Base-by-base conservation (phyloP, 768 basidiomycete species). In the Lyophyllum atratum region DNA sequence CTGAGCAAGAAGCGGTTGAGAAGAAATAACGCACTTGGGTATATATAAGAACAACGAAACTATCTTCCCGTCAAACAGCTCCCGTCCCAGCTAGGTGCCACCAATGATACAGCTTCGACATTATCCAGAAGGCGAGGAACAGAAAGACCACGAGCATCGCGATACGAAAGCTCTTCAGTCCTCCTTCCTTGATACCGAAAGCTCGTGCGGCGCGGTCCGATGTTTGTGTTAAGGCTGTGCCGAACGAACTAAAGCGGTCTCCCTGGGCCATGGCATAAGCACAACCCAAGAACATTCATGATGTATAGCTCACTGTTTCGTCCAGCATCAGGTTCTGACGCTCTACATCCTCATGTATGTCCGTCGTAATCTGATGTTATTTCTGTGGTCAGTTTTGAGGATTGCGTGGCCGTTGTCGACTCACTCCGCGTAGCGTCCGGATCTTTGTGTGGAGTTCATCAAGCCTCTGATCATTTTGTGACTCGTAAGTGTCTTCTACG, bases 371-470 rank as follows among this genome's bases (percentile, higher is more conserved):
- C 92, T 94, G 54, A 17, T 12, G 9, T 46, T 21, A 40, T 14
- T 48, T 33, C 47, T 11, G 34, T 45, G 33, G 19, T 37, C 48
- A 60, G 17, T 40, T 54, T 8, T 31, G 37, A n/a, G 7, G 43
- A 52, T 33, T 34, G 17, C 3, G 39, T 37, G 5, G 15, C 0
- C 26, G 46, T 21, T 17, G 60, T 28, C 34, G 50, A 46, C 83
- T 62, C 68, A 93, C 92, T n/a, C 89, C 88, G 59, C 92, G 85
- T 46, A 94, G 68, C 17, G 88, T 89, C 40, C 91, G 83, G 47
- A 93, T 83, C 69, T 95, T 95, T 19, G 90, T 85, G 70, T 94
- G 92, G 1, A 95, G 77, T 49, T 92, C 89, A 55, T 94, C 91
- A 11, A 94, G 79, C 26, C 85, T 79, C 65, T 91, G 86, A 76